Percentiles rank a stretch among this genome's conserved stretches.
Conservation (phyloP, 2,329 filamentous ascomycete genomes). For the Monilinia vaccinii-corymbosi region DNA sequence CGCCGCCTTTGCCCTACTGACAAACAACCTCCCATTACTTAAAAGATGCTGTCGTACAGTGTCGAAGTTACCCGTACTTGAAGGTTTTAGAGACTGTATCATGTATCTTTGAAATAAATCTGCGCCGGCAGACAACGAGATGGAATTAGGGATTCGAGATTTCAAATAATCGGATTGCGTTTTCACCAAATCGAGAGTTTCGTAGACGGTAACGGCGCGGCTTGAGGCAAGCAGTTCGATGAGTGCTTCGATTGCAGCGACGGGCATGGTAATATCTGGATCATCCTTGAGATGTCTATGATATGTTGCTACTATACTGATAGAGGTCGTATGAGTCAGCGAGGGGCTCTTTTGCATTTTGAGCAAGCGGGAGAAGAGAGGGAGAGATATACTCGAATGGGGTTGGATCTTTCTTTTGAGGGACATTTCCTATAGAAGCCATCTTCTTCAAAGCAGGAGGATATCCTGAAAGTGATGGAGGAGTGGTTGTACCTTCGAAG, state of each 20-base stretch:
- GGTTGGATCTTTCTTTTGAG: conserved; percentile 16
- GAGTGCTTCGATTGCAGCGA: conserved; percentile 86
- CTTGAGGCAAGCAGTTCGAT: conserved; percentile 77
- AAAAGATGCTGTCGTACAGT: conserved; percentile 75
- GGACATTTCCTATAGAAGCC: conserved; percentile 24
- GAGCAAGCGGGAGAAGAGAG: neutral
- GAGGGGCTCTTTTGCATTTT: neutral
- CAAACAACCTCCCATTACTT: conserved; percentile 79
- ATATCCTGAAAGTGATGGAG: conserved; percentile 23
- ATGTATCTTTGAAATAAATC: conserved; percentile 95
- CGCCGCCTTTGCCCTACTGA: conserved; percentile 74
- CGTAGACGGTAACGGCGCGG: conserved; percentile 78
- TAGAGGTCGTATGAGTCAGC: conserved; percentile 18
- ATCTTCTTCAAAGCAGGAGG: conserved; percentile 26
- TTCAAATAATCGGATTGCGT: conserved; percentile 71
- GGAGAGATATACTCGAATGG: conserved; percentile 24
- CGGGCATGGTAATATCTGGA: conserved; percentile 84
- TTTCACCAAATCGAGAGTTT: conserved; percentile 81
- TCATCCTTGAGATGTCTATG: conserved; percentile 56
- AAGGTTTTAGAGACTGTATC: conserved; percentile 54
- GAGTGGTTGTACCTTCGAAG: conserved; percentile 26
- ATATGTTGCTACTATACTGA: conserved; percentile 54
- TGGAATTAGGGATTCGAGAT: conserved; percentile 71
- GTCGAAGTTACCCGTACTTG: conserved; percentile 59
- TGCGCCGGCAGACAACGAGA: conserved; percentile 86